Base-by-base conservation (phyloP, 441 rosid species). In the Brassica balearica region DNA sequence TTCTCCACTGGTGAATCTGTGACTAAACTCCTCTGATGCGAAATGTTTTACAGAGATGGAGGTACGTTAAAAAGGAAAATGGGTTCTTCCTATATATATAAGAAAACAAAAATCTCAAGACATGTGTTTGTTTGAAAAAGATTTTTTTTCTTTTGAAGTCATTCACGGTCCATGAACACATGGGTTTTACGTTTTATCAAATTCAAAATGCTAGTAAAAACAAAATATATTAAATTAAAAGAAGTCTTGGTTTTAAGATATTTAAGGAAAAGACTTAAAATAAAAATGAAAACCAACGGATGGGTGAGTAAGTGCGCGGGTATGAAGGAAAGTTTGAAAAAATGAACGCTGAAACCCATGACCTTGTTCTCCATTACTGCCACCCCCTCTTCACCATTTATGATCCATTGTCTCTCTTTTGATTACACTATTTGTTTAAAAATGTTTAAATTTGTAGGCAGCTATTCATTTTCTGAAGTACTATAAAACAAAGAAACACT, bases 281-380 rank as follows among this genome's bases (percentile, higher is more conserved):
- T 1, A 20, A 38, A 2, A 81, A 84, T 85, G 80, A 70, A 76
- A 80, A 82, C 66, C 86, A 89, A 85, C 83, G 91, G 89, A 86
- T 77, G 81, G 81, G 81, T 84, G 90, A 79, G 69, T 63, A 46
- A 80, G 90, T 81, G 97, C 73, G 79, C 79, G 95, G 95, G 88
- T 73, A 73, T 80, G 90, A 84, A 68, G 80, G 75, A 22, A 61
- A 72, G 88, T 90, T 91, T 88, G 91, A 62, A 89, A 90, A 86
- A 79, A 59, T 2, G 23, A 75, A 75, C 88, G 86, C 92, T 88
- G 92, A 92, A 89, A 80, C 81, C 83, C 90, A 92, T 86, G 93
- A 3, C 41, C 36, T 66, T 65, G 56, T 74, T 36, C 58, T 67
- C 71, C 78, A 74, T 74, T 66, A 36, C 25, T 65, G 38, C 14